Conservation (phyloP, 768 basidiomycete species). For the Amyloporia xantha region DNA sequence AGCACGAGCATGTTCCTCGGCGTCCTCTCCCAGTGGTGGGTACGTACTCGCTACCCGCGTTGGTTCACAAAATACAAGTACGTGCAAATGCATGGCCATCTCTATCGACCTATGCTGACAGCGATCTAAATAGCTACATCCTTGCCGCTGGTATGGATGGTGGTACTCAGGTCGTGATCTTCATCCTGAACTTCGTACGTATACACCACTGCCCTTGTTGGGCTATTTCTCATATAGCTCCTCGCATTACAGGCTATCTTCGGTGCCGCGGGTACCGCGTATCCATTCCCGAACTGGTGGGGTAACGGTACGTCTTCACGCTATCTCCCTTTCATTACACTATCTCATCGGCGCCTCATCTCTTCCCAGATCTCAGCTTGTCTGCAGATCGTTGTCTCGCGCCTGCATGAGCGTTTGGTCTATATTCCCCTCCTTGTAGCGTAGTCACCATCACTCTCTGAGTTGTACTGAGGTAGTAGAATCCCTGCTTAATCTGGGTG, state of each 20-base stretch:
- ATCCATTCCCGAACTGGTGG: slow-evolving; percentile 22
- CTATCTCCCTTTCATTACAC: slow-evolving; percentile 22
- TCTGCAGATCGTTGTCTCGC: slow-evolving; percentile 21
- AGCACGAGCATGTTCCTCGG: slow-evolving; percentile 36
- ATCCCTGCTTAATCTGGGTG: neutral
- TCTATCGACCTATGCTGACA: slow-evolving; percentile 39
- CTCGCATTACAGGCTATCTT: slow-evolving; percentile 20
- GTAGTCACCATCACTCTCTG: neutral
- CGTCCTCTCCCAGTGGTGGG: slow-evolving; percentile 41
- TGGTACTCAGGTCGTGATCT: slow-evolving; percentile 33
- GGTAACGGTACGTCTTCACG: slow-evolving; percentile 26
- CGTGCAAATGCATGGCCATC: slow-evolving; percentile 34
- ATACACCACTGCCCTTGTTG: too few species aligned
- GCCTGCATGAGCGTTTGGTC: slow-evolving; percentile 2
- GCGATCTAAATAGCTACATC: slow-evolving; percentile 37
- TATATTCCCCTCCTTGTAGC: neutral
- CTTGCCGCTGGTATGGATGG: slow-evolving; percentile 33
- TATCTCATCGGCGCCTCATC: neutral
- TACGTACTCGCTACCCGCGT: slow-evolving; percentile 30
- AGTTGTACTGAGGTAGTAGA: neutral
- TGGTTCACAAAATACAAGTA: slow-evolving; percentile 27
- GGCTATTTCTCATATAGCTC: too few species aligned
- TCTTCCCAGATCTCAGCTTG: slow-evolving; percentile 15
- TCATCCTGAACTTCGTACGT: slow-evolving; percentile 29
- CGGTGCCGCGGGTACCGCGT: slow-evolving; percentile 22